Evolutionary conservation across 805 yeast genomes (phyloP), one percentile per base, ranked within the genome.

Genomic region (Candida insectorum): DNA sequence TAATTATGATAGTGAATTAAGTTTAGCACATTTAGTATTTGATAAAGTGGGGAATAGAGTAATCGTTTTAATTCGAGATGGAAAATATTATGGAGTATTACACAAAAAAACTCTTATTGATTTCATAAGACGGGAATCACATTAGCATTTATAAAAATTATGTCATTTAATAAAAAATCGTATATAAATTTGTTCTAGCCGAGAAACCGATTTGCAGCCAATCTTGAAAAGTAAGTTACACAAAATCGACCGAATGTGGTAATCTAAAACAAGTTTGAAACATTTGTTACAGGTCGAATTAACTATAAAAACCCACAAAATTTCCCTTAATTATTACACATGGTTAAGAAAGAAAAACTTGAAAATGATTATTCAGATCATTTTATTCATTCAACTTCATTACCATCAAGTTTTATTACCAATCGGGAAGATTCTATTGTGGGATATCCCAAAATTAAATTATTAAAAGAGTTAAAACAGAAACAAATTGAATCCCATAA

Each of bases 381-480:
- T 43, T 82, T 75, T 48, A 60, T 87, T 23, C 85, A 80, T 45
- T 63, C 81, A 0, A 81, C 80, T 0, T 59, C 65, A 5, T 55
- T 75, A 4, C 94, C 96, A 0, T 79, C 77, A 28, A 63, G 61
- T 16, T 77, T 71, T 47, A 77, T 89, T 16, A 68, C 81, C 33
- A 89, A 89, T 54, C 66, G 76, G 1, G 62, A 66, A 21, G 73
- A 76, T 36, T 81, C 89, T 1, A 75, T 82, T 1, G 82, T 76
- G 33, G 97, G 97, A 2, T 89, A 89, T 44, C 97, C 97, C 2
- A 85, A 85, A 51, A 65, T 89, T 12, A 85, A 81, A 44, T 71
- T 68, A 44, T 60, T 89, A 21, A 79, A 82, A 42, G 69, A 71
- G 24, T 62, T 87, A 47, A 89, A 89, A 48, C 68, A 65, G 32